Evolutionary conservation across 1,139 yeast species (phyloP).

Genomic region (Kodamaea anthophila): DNA sequence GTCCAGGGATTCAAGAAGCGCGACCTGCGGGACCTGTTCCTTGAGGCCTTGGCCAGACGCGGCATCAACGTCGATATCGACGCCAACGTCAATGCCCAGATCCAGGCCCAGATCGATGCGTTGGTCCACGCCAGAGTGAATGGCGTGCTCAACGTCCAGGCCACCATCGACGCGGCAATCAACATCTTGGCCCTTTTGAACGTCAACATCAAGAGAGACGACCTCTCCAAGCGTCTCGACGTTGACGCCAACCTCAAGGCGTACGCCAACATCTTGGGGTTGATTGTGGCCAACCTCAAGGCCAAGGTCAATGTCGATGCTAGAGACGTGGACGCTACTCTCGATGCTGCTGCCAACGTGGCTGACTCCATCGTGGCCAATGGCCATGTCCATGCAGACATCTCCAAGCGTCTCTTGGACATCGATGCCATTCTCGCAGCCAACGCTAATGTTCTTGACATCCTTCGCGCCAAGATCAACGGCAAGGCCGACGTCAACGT

Average conservation of each 20-base stretch:
- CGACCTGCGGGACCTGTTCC: conserved; percentile 3
- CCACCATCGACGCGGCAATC: conserved; percentile 10
- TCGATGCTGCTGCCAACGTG: conserved; percentile 2
- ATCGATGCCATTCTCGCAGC: too few relatives aligned
- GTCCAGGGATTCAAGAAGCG: conserved; percentile 7
- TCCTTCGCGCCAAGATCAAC: conserved; percentile 2
- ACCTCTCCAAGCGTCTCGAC: conserved; percentile 4
- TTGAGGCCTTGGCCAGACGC: conserved; percentile 3
- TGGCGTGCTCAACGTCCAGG: conserved; percentile 13
- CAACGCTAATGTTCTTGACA: conserved; percentile 4
- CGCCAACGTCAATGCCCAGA: conserved; percentile 1
- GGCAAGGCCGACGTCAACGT: conserved; percentile 1
- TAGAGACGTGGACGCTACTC: conserved; percentile 6
- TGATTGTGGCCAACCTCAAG: conserved; percentile 3
- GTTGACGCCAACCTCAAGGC: conserved; percentile 3
- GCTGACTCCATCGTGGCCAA: too few relatives aligned
- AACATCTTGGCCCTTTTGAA: conserved; percentile 7
- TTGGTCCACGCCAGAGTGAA: conserved; percentile 7
- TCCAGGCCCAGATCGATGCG: conserved; percentile 5
- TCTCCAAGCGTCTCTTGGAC: conserved; percentile 3
- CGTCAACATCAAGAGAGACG: not conserved
- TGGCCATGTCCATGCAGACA: too few relatives aligned
- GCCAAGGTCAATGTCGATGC: conserved; percentile 10
- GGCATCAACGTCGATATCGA: conserved; percentile 9
- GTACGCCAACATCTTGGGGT: conserved; percentile 6